Conservation (phyloP, 371 early-diverging fungal species). For the Blastocladiella emersonii region DNA sequence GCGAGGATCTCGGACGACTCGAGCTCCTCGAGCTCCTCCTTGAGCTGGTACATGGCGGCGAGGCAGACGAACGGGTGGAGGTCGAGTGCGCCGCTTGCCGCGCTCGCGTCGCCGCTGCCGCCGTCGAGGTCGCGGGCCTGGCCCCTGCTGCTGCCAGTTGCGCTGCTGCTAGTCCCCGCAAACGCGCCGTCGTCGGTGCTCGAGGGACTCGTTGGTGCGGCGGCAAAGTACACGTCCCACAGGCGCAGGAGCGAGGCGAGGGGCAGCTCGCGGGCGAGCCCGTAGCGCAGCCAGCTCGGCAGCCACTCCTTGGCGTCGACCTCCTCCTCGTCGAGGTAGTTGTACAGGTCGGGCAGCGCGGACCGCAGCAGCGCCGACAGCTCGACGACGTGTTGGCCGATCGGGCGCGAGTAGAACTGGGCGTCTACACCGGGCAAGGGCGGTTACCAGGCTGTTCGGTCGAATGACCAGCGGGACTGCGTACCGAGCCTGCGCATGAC, state of each 20-base stretch:
- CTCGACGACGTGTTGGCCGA: conserved; percentile 25
- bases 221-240: conserved; percentile 75
- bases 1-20: not conserved
- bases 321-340: conserved; percentile 90
- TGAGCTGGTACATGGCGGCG: not conserved
- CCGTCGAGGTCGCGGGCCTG: too few species aligned
- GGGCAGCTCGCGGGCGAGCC: conserved; percentile 67
- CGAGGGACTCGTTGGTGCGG: too few species aligned
- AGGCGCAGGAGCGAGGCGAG: conserved; percentile 57
- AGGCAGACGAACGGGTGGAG: conserved; percentile 68
- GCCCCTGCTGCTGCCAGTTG: too few species aligned
- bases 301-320: conserved; percentile 81
- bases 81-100: conserved; percentile 40
- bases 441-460: conserved; percentile 2
- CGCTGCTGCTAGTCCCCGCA: too few species aligned
- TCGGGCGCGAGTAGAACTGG: conserved; percentile 25
- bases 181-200: too few species aligned
- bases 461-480: conserved; percentile 5
- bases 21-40: not conserved
- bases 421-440: conserved; percentile 32
- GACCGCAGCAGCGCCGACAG: conserved; percentile 38
- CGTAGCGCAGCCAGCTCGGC: conserved; percentile 68
- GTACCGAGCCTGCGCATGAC: conserved; percentile 54
- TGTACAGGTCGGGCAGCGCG: conserved; percentile 33
- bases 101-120: too few species aligned